phyloP scores from a whole-genome alignment of 2,329 filamentous ascomycete genomes.

The Neocucurbitaria cava region DNA sequence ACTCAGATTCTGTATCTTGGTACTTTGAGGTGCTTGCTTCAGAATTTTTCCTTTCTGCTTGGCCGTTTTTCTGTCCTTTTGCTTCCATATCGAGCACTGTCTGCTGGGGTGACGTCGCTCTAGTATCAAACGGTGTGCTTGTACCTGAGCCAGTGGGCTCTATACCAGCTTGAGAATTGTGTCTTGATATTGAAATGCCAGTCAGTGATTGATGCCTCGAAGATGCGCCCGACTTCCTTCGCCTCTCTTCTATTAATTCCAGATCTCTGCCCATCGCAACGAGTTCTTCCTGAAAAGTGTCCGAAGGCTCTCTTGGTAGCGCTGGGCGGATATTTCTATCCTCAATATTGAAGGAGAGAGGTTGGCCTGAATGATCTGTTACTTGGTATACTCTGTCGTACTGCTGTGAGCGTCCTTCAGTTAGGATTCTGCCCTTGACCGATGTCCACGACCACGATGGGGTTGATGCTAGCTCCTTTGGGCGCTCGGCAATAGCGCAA shows the following conservation, averaged over 20 bases:
- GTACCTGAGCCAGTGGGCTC: background rate
- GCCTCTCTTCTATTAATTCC: conserved; percentile 3
- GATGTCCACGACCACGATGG: conserved; percentile 28
- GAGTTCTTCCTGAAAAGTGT: background rate
- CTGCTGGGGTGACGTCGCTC: background rate
- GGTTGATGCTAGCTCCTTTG: conserved; percentile 5
- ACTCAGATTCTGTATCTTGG: conserved; percentile 7
- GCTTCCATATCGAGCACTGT: background rate
- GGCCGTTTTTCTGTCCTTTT: background rate
- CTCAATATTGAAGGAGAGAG: conserved; percentile 6
- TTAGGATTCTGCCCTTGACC: conserved; percentile 13
- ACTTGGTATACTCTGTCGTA: conserved; percentile 9
- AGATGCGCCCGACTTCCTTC: conserved; percentile 6
- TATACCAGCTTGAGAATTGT: background rate
- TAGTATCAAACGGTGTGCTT: background rate
- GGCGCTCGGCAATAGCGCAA: background rate
- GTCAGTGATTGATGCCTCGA: background rate
- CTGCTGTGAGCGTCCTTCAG: background rate
- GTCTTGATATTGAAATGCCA: background rate
- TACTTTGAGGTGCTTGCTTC: background rate
- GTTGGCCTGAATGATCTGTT: conserved; percentile 8
- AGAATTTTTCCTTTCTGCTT: background rate
- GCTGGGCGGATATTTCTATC: background rate
- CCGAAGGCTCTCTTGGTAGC: conserved; percentile 5
- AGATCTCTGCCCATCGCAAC: conserved; percentile 7